A percentile compares a stretch with the other conserved stretches of the same genome.
Evolutionary conservation across 306 rosid genomes (phyloP).

Genomic region (Carpinus viminea): DNA sequence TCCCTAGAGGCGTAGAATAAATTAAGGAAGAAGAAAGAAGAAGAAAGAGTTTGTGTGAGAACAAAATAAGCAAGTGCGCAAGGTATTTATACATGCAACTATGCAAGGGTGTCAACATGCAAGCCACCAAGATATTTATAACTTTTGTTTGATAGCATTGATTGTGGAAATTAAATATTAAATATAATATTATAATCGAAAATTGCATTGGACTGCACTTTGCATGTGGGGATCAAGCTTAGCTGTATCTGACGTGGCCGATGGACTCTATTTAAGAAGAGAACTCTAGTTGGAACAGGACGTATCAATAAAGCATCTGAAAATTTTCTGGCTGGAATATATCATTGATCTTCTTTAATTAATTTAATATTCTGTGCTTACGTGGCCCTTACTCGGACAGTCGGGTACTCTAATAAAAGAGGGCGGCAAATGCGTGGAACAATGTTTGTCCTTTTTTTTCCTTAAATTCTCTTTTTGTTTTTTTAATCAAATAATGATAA

Average conservation of each 20-base stretch:
- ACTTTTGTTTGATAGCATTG: slow-evolving; percentile 18
- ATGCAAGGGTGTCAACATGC: not conserved
- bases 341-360: slow-evolving; percentile 4
- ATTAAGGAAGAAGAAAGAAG: not conserved
- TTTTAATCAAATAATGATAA: no score
- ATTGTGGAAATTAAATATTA: not conserved
- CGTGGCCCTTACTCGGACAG: slow-evolving; percentile 45
- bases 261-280: no score
- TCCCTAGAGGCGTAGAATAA: not conserved
- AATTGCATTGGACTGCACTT: not conserved
- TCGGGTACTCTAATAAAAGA: not conserved
- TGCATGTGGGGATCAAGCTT: slow-evolving; percentile 22
- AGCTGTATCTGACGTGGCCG: slow-evolving; percentile 42
- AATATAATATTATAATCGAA: not conserved
- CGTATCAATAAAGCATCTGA: slow-evolving; percentile 9
- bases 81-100: not conserved
- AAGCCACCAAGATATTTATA: not conserved
- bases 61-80: not conserved
- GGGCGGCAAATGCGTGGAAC: slow-evolving; percentile 5
- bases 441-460: no score
- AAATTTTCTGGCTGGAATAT: slow-evolving; percentile 2
- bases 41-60: not conserved
- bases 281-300: not conserved
- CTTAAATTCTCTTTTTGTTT: no score
- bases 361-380: slow-evolving; percentile 16